These are phyloP conservation scores for Rhizophora apiculata DNA, from an alignment of 345 rosid genomes.

Conservation along the genomic window DNA sequence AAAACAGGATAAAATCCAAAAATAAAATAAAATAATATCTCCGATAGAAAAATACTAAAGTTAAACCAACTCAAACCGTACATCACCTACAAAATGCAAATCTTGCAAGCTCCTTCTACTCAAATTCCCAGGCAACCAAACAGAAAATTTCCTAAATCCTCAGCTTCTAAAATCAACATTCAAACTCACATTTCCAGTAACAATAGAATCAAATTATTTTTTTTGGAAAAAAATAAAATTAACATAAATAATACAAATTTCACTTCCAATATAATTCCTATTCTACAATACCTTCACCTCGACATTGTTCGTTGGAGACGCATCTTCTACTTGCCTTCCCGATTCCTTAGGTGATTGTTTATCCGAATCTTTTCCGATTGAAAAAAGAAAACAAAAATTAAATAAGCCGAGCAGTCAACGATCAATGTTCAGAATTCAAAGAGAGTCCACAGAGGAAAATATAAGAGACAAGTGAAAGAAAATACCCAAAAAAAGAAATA, in stretches of 20 bases:
- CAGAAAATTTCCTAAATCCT: background rate
- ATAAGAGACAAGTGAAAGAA: background rate
- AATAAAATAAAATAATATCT: background rate
- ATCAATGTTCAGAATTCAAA: background rate
- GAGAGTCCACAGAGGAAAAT: constrained; percentile 1
- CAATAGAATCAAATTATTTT: background rate
- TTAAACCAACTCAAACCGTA: constrained; percentile 8
- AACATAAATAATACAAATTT: background rate
- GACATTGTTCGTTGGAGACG: constrained; percentile 27
- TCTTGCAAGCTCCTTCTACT: background rate
- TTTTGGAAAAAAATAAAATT: background rate
- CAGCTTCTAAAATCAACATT: background rate
- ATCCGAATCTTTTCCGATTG: constrained; percentile 49
- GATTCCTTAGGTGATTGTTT: constrained; percentile 33
- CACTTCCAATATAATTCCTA: background rate
- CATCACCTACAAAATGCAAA: background rate
- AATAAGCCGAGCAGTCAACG: background rate
- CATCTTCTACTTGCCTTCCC: constrained; percentile 8
- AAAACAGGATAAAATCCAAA: constrained; percentile 4
- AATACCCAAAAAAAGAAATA: background rate
- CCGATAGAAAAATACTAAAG: background rate
- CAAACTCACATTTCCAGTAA: background rate
- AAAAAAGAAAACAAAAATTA: background rate
- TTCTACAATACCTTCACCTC: constrained; percentile 46
- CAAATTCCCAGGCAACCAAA: constrained; percentile 22